These are phyloP conservation scores for Arthrobotrys pseudoclavata DNA, from an alignment of 2,329 filamentous ascomycete species.

Conservation along the genomic window DNA sequence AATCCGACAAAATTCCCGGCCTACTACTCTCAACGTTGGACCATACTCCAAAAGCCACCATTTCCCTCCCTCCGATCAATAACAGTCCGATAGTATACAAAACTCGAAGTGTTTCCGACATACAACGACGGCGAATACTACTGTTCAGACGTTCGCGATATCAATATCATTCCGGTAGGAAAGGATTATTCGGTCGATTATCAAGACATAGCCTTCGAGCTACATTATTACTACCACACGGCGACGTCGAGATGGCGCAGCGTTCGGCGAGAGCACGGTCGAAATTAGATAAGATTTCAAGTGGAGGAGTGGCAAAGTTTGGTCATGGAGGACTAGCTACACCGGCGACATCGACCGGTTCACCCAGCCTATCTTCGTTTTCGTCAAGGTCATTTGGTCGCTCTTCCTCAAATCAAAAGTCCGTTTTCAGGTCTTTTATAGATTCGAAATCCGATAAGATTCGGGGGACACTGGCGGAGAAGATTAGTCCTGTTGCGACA, in stretches of 20 bases:
- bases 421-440: slow-evolving; percentile 61
- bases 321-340: slow-evolving; percentile 62
- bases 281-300: slow-evolving; percentile 63
- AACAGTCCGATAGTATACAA: slow-evolving; percentile 19
- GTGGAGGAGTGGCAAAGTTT: slow-evolving; percentile 61
- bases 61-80: slow-evolving; percentile 1
- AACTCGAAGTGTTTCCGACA: slow-evolving; percentile 26
- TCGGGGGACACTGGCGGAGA: slow-evolving; percentile 60
- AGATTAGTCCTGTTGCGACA: slow-evolving; percentile 56
- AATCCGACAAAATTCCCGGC: slow-evolving; percentile 20
- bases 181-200: slow-evolving; percentile 15
- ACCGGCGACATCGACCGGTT: slow-evolving; percentile 61
- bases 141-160: slow-evolving; percentile 29
- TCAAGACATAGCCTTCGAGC: slow-evolving; percentile 22
- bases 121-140: slow-evolving; percentile 22
- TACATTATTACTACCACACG: not conserved
- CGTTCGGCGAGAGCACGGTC: slow-evolving; percentile 63
- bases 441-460: slow-evolving; percentile 63
- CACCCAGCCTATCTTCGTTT: slow-evolving; percentile 58
- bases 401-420: slow-evolving; percentile 60
- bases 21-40: slow-evolving; percentile 41
- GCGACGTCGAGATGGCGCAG: slow-evolving; percentile 61
- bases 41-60: slow-evolving; percentile 24
- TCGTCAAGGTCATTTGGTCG: slow-evolving; percentile 58
- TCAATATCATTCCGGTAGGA: slow-evolving; percentile 41